Percentiles rank a stretch among this genome's conserved stretches.
These are phyloP conservation scores for Aspergillus biplanus DNA, from an alignment of 495 filamentous ascomycete species.

Conservation along the genomic window DNA sequence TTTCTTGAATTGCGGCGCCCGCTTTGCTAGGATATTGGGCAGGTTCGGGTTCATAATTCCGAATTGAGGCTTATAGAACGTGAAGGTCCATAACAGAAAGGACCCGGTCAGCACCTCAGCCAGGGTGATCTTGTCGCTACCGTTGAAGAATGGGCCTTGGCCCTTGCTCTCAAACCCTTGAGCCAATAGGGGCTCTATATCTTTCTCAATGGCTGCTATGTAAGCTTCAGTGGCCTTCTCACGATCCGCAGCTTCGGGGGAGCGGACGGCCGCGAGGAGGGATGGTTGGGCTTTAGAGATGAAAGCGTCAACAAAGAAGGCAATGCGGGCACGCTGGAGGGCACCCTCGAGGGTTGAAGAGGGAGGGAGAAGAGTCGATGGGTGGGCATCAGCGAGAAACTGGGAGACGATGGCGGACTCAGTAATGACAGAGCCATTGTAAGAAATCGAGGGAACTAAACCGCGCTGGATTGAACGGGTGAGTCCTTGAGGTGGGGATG, in stretches of 20 bases:
- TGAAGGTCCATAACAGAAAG: conserved; percentile 63
- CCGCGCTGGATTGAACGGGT: conserved; percentile 54
- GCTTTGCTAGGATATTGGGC: conserved; percentile 49
- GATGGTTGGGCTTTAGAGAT: conserved; percentile 59
- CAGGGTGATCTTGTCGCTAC: conserved; percentile 70
- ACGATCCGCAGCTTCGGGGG: conserved; percentile 41
- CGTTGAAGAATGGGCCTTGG: conserved; percentile 80
- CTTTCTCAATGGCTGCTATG: conserved; percentile 63
- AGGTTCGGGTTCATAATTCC: conserved; percentile 56
- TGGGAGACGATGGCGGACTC: conserved; percentile 76
- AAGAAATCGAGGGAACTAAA: conserved; percentile 73
- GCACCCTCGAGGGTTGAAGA: conserved; percentile 43
- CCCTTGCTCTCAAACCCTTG: conserved; percentile 33
- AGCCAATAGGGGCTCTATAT: conserved; percentile 71
- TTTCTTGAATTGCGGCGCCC: conserved; percentile 65
- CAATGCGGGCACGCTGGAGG: conserved; percentile 66
- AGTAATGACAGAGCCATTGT: conserved; percentile 72
- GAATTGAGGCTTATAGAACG: conserved; percentile 51
- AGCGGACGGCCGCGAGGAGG: conserved; percentile 47
- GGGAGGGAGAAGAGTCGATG: conserved; percentile 50
- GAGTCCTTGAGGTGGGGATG: not conserved
- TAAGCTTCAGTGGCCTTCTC: conserved; percentile 37
- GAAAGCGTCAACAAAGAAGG: conserved; percentile 80
- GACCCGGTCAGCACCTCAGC: conserved; percentile 79
- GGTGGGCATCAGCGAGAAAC: conserved; percentile 68